Evolutionary conservation across 2,329 filamentous ascomycete genomes (phyloP).

Genomic region (Sporothrix brunneoviolacea): DNA sequence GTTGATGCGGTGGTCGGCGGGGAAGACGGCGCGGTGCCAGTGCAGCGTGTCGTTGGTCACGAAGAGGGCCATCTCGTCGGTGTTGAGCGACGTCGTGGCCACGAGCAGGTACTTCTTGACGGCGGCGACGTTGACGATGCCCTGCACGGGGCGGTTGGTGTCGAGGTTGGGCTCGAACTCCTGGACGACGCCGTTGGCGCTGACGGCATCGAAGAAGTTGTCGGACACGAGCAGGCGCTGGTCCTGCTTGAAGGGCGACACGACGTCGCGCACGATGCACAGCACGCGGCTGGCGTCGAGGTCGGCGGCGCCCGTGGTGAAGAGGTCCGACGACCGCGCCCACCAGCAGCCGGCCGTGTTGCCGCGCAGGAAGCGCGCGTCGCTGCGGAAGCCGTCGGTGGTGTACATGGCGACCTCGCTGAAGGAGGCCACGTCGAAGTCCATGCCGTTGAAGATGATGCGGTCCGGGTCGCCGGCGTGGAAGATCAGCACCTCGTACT

Average conservation of each 20-base stretch:
- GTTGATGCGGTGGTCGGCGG: slow-evolving; percentile 67
- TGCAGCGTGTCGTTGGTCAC: slow-evolving; percentile 74
- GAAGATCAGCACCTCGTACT: slow-evolving; percentile 57
- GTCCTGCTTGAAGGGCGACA: slow-evolving; percentile 64
- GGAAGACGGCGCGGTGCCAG: slow-evolving; percentile 92
- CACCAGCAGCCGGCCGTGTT: slow-evolving; percentile 75
- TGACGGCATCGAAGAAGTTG: slow-evolving; percentile 62
- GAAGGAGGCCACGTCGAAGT: slow-evolving; percentile 59
- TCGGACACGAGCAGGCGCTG: slow-evolving; percentile 77
- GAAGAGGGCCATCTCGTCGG: slow-evolving; percentile 86
- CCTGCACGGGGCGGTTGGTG: slow-evolving; percentile 64
- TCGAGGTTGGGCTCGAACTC: slow-evolving; percentile 74
- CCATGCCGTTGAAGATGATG: slow-evolving; percentile 75
- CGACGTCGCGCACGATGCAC: slow-evolving; percentile 70
- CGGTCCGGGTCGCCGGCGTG: slow-evolving; percentile 77
- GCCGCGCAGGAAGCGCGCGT: slow-evolving; percentile 57
- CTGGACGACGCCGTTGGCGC: slow-evolving; percentile 39
- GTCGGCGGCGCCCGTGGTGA: slow-evolving; percentile 61
- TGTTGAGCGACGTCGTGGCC: slow-evolving; percentile 70
- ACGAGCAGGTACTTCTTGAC: slow-evolving; percentile 85
- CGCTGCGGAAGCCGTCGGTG: slow-evolving; percentile 70
- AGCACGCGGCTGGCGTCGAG: slow-evolving; percentile 65
- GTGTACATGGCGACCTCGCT: slow-evolving; percentile 66
- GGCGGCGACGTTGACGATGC: slow-evolving; percentile 72
- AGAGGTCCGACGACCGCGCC: slow-evolving; percentile 70